Evolutionary conservation across 129 eudicot genomes (phyloP).

Genomic region (Logfia minima): DNA sequence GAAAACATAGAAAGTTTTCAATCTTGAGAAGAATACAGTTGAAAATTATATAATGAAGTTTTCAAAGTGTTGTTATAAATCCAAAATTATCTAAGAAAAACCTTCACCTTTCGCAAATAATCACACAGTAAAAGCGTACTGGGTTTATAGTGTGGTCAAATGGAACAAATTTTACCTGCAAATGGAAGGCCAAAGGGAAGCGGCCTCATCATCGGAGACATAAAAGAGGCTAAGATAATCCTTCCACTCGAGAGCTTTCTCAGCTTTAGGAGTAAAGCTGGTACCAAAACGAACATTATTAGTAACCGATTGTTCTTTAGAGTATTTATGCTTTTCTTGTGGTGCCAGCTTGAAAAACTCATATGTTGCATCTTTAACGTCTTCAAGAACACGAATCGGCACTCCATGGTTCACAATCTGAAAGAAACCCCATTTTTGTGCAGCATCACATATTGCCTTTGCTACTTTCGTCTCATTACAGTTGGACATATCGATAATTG

Average conservation of each 20-base stretch:
- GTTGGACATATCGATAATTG: slow-evolving; percentile 40
- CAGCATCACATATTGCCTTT: slow-evolving; percentile 50
- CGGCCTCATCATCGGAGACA: slow-evolving; percentile 43
- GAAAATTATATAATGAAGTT: too few relatives aligned
- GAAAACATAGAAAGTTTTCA: too few relatives aligned
- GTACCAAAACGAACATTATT: slow-evolving; percentile 47
- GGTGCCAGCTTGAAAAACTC: slow-evolving; percentile 43
- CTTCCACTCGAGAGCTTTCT: slow-evolving; percentile 74
- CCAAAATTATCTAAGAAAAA: too few relatives aligned
- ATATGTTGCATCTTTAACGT: slow-evolving; percentile 56
- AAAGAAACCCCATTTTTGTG: slow-evolving; percentile 66
- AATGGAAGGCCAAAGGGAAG: slow-evolving; percentile 41
- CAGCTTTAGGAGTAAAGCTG: slow-evolving; percentile 57
- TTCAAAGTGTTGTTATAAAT: too few relatives aligned
- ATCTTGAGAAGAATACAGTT: too few relatives aligned
- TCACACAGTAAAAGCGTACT: neutral
- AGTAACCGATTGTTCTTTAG: slow-evolving; percentile 44
- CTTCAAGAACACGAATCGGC: slow-evolving; percentile 52
- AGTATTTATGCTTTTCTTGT: slow-evolving; percentile 54
- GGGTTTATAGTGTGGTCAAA: too few relatives aligned
- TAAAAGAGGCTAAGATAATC: slow-evolving; percentile 59
- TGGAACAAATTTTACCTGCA: slow-evolving; percentile 32
- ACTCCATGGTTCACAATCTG: slow-evolving; percentile 65
- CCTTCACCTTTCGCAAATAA: too few relatives aligned
- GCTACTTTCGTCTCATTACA: slow-evolving; percentile 49